A percentile compares a stretch with the other conserved stretches of the same genome.
Evolutionary conservation across 2,329 filamentous ascomycete species (phyloP).

Genomic region (Sclerotinia sclerotiorum): DNA sequence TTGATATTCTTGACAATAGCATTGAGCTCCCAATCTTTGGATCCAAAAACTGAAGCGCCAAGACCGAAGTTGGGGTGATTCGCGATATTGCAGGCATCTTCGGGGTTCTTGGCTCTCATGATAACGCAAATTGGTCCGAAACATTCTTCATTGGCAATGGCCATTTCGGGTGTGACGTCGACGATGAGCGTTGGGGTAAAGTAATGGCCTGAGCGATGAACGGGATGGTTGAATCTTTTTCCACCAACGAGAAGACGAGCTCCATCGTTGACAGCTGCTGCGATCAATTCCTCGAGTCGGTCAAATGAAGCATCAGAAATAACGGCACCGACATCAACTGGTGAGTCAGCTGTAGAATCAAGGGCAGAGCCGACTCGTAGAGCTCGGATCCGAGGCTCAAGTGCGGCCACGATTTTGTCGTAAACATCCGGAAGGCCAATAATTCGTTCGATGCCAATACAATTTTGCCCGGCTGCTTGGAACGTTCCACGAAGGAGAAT

Average conservation of each 20-base stretch:
- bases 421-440: slow-evolving; percentile 79
- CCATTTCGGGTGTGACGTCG: slow-evolving; percentile 85
- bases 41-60: slow-evolving; percentile 84
- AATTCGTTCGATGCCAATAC: slow-evolving; percentile 93
- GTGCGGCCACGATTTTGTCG: slow-evolving; percentile 64
- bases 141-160: slow-evolving; percentile 84
- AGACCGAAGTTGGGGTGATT: slow-evolving; percentile 86
- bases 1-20: slow-evolving; percentile 67
- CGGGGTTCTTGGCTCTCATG: slow-evolving; percentile 66
- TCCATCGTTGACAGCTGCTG: slow-evolving; percentile 73
- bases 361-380: slow-evolving; percentile 75
- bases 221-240: slow-evolving; percentile 66
- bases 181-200: slow-evolving; percentile 87
- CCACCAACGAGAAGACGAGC: slow-evolving; percentile 83
- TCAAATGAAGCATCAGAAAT: slow-evolving; percentile 77
- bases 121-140: slow-evolving; percentile 90
- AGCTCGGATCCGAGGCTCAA: slow-evolving; percentile 71
- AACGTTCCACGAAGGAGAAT: slow-evolving; percentile 91
- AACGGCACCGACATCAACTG: slow-evolving; percentile 84
- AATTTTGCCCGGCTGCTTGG: slow-evolving; percentile 95
- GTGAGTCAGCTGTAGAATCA: slow-evolving; percentile 45
- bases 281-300: slow-evolving; percentile 73
- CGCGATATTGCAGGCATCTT: slow-evolving; percentile 70
- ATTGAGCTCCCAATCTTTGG: slow-evolving; percentile 60
- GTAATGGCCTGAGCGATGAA: slow-evolving; percentile 79